phyloP scores from a whole-genome alignment of 2,329 filamentous ascomycete genomes.

The Trichoderma sp. region DNA sequence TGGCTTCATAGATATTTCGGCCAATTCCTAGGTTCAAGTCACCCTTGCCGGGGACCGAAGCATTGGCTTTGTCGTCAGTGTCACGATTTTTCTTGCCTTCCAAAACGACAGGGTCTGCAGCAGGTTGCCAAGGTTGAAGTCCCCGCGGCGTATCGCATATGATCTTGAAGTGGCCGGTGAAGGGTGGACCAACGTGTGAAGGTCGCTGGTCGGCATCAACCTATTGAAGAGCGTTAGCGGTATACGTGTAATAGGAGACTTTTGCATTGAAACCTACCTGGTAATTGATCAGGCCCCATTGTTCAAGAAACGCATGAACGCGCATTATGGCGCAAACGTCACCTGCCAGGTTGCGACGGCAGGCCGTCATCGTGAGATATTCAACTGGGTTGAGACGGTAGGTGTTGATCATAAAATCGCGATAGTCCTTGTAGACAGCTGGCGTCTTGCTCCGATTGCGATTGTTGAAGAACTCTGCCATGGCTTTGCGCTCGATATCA shows the following conservation, averaged over 20 bases:
- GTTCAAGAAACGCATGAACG: constrained; percentile 94
- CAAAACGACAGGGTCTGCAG: constrained; percentile 66
- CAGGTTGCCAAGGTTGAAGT: constrained; percentile 91
- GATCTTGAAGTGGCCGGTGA: constrained; percentile 95
- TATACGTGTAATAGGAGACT: not conserved
- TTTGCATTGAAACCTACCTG: constrained; percentile 61
- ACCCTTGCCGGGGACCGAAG: constrained; percentile 64
- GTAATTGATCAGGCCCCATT: constrained; percentile 99
- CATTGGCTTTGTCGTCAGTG: constrained; percentile 71
- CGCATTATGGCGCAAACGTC: constrained; percentile 99
- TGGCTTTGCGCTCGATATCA: constrained; percentile 85
- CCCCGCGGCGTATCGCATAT: constrained; percentile 94
- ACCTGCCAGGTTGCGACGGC: constrained; percentile 87
- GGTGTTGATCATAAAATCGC: constrained; percentile 99
- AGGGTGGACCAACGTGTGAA: constrained; percentile 92
- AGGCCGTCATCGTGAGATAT: constrained; percentile 95
- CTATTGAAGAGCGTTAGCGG: constrained; percentile 45
- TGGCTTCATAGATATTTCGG: constrained; percentile 92
- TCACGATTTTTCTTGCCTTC: constrained; percentile 59
- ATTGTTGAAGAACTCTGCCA: constrained; percentile 98
- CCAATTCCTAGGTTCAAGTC: constrained; percentile 91
- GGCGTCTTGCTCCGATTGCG: constrained; percentile 97
- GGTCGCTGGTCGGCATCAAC: constrained; percentile 94
- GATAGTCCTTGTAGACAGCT: constrained; percentile 96
- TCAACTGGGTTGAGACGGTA: constrained; percentile 94